Percentiles rank a stretch among this genome's conserved stretches.
phyloP scores from a whole-genome alignment of 2,329 filamentous ascomycete genomes.

The Phyllosticta paracitricarpa region DNA sequence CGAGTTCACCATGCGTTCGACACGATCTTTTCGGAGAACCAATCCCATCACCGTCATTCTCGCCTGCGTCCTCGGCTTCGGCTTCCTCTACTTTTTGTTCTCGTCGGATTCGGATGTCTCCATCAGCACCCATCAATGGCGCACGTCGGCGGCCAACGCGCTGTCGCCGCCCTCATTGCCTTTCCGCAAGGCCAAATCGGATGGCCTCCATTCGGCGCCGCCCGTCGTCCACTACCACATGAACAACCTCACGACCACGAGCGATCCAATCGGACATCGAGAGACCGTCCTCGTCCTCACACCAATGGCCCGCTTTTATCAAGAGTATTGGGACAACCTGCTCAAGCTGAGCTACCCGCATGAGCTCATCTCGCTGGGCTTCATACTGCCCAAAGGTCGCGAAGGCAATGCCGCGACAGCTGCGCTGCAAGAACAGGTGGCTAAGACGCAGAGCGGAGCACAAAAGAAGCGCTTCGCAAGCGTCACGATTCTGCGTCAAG shows the following conservation, averaged over 20 bases:
- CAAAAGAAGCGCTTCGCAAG: slow-evolving; percentile 79
- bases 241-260: slow-evolving; percentile 83
- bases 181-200: slow-evolving; percentile 54
- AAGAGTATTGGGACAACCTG: slow-evolving; percentile 91
- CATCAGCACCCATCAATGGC: slow-evolving; percentile 40
- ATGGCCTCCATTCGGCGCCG: slow-evolving; percentile 51
- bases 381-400: slow-evolving; percentile 88
- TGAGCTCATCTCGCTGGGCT: slow-evolving; percentile 86
- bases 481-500: slow-evolving; percentile 88
- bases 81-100: slow-evolving; percentile 41
- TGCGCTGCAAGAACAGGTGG: slow-evolving; percentile 73
- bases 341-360: slow-evolving; percentile 78
- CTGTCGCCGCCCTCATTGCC: slow-evolving; percentile 66
- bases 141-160: slow-evolving; percentile 54
- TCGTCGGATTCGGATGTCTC: slow-evolving; percentile 46
- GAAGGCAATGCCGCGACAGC: slow-evolving; percentile 82
- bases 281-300: slow-evolving; percentile 89
- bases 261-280: slow-evolving; percentile 63
- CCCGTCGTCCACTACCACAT: slow-evolving; percentile 89
- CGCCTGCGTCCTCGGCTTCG: slow-evolving; percentile 59
- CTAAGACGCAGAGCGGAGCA: slow-evolving; percentile 73
- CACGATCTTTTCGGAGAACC: slow-evolving; percentile 65
- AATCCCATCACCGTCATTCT: slow-evolving; percentile 67
- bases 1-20: slow-evolving; percentile 38
- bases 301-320: slow-evolving; percentile 87